These are phyloP conservation scores for Chlamydomonas incerta DNA, from an alignment of 139 green algal species.

Conservation along the genomic window DNA sequence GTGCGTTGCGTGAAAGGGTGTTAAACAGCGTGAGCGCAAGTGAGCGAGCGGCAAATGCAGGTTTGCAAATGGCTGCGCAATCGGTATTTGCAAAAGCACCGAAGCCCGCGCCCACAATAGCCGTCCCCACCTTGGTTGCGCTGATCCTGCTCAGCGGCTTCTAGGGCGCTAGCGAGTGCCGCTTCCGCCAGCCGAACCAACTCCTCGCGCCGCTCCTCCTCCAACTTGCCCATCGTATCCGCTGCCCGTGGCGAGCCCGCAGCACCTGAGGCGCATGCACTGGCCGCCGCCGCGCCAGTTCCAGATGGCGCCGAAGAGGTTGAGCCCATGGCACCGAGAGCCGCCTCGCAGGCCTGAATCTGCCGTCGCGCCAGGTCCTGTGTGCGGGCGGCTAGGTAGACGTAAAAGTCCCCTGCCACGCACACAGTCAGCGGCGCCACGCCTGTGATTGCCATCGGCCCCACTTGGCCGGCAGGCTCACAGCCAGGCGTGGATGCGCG, in stretches of 20 bases:
- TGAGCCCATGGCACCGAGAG: neutral
- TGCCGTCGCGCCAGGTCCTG: slow-evolving; percentile 12
- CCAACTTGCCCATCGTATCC: too few relatives aligned
- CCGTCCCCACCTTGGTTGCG: neutral
- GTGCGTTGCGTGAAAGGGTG: too few relatives aligned
- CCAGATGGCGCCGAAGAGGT: too few relatives aligned
- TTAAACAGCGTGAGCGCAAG: too few relatives aligned
- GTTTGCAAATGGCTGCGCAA: too few relatives aligned
- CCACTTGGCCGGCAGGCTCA: too few relatives aligned
- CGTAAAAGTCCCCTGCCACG: neutral
- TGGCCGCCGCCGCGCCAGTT: too few relatives aligned
- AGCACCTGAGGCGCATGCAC: too few relatives aligned
- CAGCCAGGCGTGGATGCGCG: too few relatives aligned
- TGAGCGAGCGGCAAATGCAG: too few relatives aligned
- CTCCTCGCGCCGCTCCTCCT: neutral
- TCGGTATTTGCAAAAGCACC: neutral
- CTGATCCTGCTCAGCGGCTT: neutral
- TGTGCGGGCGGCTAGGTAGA: neutral
- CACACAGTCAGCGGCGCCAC: neutral
- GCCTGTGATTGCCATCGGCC: neutral
- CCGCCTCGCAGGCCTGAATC: slow-evolving; percentile 1
- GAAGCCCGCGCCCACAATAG: too few relatives aligned
- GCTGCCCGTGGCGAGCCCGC: too few relatives aligned
- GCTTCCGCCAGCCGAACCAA: neutral
- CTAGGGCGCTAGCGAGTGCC: neutral